phyloP scores from a whole-genome alignment of 75 land plant genomes.

The Picea glauca region DNA sequence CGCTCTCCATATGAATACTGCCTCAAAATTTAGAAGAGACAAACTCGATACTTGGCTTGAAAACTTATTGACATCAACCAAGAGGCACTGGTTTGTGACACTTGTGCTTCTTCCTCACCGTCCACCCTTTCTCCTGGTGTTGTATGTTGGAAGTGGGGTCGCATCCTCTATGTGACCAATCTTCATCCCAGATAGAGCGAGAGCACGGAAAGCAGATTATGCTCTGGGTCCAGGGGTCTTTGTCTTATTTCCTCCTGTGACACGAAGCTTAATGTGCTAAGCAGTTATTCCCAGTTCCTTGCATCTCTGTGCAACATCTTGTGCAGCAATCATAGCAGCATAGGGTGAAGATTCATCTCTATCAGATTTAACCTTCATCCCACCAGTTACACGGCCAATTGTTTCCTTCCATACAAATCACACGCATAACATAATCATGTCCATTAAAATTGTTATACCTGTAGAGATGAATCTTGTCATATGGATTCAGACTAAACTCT shows the following conservation, averaged over 20 bases:
- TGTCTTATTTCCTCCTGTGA: slow-evolving; percentile 46
- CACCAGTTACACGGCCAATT: slow-evolving; percentile 78
- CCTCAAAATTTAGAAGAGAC: no score
- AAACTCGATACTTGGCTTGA: no score
- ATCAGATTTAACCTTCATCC: slow-evolving; percentile 68
- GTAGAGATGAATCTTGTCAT: no score
- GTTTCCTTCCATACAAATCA: slow-evolving; percentile 82
- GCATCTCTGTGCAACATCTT: slow-evolving; percentile 68
- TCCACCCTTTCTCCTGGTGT: slow-evolving; percentile 60
- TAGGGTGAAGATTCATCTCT: slow-evolving; percentile 76
- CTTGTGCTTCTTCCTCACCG: slow-evolving; percentile 41
- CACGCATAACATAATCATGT: slow-evolving; percentile 26
- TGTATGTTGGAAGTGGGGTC: slow-evolving; percentile 38
- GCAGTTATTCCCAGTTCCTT: slow-evolving; percentile 57
- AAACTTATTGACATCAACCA: no score
- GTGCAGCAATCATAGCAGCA: slow-evolving; percentile 86
- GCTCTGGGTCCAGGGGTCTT: slow-evolving; percentile 59
- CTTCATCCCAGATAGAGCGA: slow-evolving; percentile 76
- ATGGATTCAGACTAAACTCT: no score
- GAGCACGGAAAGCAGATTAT: slow-evolving; percentile 51
- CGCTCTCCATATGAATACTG: no score
- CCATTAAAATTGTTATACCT: no score
- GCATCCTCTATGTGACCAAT: slow-evolving; percentile 61
- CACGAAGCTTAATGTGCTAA: slow-evolving; percentile 51
- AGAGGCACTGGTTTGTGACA: no score